phyloP scores from a whole-genome alignment of 805 yeast species.

The Candida maltosa region DNA sequence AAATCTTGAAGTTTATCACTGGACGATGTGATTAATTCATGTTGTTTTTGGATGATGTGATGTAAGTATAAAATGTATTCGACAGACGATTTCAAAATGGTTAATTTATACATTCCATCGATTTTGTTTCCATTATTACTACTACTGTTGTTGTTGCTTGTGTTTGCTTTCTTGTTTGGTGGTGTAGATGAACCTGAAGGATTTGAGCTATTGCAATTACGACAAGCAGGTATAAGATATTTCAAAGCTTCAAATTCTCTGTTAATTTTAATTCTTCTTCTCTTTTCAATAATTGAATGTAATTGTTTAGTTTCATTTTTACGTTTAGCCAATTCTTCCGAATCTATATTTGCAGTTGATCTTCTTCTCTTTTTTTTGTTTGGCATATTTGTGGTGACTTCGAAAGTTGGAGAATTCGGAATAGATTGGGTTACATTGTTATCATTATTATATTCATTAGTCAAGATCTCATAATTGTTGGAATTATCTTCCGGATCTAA shows the following conservation, averaged over 20 bases:
- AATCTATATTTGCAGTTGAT: conserved; percentile 33
- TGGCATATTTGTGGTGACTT: conserved; percentile 1
- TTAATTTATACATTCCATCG: conserved; percentile 76
- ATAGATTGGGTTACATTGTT: conserved; percentile 3
- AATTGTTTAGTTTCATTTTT: conserved; percentile 41
- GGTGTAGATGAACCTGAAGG: conserved; percentile 19
- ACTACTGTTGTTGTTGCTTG: conserved; percentile 6
- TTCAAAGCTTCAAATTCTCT: conserved; percentile 81
- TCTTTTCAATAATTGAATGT: conserved; percentile 78
- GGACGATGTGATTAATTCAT: conserved; percentile 32
- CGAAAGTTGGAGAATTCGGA: conserved; percentile 6
- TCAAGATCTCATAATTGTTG: conserved; percentile 37
- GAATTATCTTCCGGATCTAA: conserved; percentile 35
- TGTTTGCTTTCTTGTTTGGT: conserved; percentile 1
- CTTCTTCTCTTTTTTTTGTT: conserved; percentile 36
- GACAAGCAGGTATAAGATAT: conserved; percentile 74
- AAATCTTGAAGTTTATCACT: conserved; percentile 28
- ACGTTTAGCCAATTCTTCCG: conserved; percentile 40
- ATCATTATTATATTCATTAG: conserved; percentile 29
- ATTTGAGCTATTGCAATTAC: conserved; percentile 25
- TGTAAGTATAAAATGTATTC: conserved; percentile 75
- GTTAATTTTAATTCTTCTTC: conserved; percentile 74
- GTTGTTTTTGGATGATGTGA: conserved; percentile 50
- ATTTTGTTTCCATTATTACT: conserved; percentile 33
- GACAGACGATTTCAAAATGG: conserved; percentile 78